Conservation (phyloP, 2,329 filamentous ascomycete species). For the Curvularia sp. region DNA sequence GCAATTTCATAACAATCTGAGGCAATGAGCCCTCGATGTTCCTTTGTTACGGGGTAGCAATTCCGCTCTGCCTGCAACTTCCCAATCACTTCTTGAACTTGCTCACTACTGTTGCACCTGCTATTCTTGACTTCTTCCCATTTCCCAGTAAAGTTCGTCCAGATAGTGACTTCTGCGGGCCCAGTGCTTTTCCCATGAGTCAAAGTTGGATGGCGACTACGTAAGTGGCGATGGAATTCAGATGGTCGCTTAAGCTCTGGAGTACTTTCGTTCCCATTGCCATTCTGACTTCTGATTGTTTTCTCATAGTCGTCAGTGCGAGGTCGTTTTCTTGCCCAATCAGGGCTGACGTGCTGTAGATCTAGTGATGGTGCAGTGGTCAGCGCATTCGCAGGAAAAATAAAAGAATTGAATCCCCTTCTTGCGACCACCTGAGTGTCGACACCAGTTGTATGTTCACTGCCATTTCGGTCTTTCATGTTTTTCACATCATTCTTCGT, state of each 20-base stretch:
- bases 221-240: not conserved
- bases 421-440: no score
- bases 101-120: not conserved
- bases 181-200: not conserved
- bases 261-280: not conserved
- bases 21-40: not conserved
- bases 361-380: no score
- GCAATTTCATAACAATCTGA: not conserved
- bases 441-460: no score
- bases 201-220: no score
- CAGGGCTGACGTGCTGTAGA: no score
- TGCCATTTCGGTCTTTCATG: no score
- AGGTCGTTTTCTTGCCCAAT: not conserved
- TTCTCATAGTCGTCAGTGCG: not conserved
- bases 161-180: not conserved
- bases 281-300: not conserved
- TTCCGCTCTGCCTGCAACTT: not conserved
- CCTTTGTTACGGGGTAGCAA: not conserved
- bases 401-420: no score
- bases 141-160: not conserved
- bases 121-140: not conserved
- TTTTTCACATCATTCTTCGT: no score
- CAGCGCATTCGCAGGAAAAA: no score
- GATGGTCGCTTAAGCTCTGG: not conserved
- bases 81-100: not conserved